Evolutionary conservation across 257 asterid species (phyloP).

Genomic region (Solanum sejunctum): DNA sequence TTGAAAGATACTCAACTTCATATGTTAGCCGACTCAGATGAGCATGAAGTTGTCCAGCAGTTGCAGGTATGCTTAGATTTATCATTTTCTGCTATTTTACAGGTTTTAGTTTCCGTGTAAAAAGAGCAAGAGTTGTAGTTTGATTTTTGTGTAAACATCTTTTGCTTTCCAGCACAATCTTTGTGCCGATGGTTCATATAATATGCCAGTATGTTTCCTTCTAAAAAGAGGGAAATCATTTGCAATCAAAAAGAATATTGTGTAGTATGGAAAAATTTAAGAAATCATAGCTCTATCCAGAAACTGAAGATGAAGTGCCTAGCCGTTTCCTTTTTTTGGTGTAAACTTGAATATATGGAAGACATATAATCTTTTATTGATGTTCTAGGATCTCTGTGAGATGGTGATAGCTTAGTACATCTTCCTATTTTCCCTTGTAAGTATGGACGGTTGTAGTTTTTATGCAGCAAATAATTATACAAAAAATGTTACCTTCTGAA

Average conservation of each 20-base stretch:
- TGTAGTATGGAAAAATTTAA: neutral
- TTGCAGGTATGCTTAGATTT: conserved; percentile 55
- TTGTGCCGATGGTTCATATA: neutral
- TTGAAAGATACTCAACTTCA: conserved; percentile 94
- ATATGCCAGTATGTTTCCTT: neutral
- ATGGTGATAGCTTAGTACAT: neutral
- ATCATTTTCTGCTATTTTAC: neutral
- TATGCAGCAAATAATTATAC: neutral
- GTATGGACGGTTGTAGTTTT: neutral
- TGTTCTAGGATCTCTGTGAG: neutral
- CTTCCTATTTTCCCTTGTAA: neutral
- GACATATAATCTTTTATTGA: neutral
- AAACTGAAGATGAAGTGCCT: neutral
- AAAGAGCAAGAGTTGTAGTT: neutral
- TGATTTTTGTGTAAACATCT: neutral
- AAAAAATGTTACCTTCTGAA: neutral
- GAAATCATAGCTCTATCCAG: neutral
- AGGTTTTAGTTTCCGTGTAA: neutral
- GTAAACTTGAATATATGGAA: neutral
- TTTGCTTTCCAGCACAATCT: neutral
- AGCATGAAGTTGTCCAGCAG: conserved; percentile 86
- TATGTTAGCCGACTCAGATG: conserved; percentile 92
- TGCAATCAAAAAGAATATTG: neutral
- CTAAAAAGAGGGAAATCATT: neutral
- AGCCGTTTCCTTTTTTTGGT: neutral